Base-by-base conservation (phyloP, 2,329 filamentous ascomycete genomes). In the Drechslera avenae region DNA sequence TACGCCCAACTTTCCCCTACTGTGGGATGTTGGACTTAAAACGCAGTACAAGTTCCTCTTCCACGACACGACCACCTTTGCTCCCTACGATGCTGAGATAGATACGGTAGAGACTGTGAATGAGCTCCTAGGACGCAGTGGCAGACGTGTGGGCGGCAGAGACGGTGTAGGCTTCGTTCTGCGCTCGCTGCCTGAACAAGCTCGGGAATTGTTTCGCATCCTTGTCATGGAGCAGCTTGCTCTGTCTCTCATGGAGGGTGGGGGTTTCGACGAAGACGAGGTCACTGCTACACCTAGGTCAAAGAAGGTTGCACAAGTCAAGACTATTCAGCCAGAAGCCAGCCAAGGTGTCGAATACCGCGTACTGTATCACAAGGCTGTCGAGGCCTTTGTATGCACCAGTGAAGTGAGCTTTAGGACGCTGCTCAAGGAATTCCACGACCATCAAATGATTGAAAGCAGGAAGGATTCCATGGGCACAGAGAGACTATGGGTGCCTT, bases 331-430 rank as follows among this genome's bases (percentile, higher is more conserved):
- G 17, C 59, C 72, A 50, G 68, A 73, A 52, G 77, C 70, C 14
- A 66, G 56, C 2, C 71, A 84, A 2, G 91, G 89, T 0, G 86
- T 99, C 13, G 93, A 97, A 75, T 97, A 97, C 71, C 82, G 91
- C 17, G 87, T 91, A 62, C 74, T 99, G 58, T 99, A 97, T 69
- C 91, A 96, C 71, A 97, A 96, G 77, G 92, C 94, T 2, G 88
- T 93, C 4, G 92, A 97, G 75, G 91, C 96, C 68, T 97, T 99
- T 73, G 94, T 99, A 41, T 97, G 93, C 72, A 94, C 90, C 63
- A 96, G 89, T 53, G 94, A 97, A 76, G 91, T 97, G 83, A 91
- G 90, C 56, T 97, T 97, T 77, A 83, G 94, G 54, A 96, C 92
- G 19, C 73, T 99, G 69, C 75, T 99, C 56, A 97, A 97, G 76